These are phyloP conservation scores for Lodderomyces oxycetoniae DNA, from an alignment of 1,139 yeast genomes.

Conservation along the genomic window DNA sequence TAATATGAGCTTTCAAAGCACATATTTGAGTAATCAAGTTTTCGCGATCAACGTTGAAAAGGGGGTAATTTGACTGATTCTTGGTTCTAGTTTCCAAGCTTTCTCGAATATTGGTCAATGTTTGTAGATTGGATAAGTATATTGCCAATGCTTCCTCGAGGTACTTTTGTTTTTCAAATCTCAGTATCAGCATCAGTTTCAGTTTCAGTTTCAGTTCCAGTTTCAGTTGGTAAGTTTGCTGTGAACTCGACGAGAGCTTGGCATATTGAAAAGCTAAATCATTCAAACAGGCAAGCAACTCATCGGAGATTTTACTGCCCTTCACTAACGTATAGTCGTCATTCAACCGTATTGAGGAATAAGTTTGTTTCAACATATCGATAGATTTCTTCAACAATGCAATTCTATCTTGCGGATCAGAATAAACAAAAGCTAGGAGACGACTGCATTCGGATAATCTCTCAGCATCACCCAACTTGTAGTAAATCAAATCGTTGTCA, in stretches of 20 bases:
- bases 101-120: constrained; percentile 21
- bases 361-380: constrained; percentile 32
- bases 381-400: constrained; percentile 38
- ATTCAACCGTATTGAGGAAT: constrained; percentile 25
- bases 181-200: too few species aligned
- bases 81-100: constrained; percentile 17
- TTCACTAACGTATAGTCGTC: constrained; percentile 22
- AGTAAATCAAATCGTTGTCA: constrained; percentile 36
- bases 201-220: too few species aligned
- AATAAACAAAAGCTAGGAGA: constrained; percentile 29
- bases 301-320: constrained; percentile 35
- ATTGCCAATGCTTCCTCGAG: constrained; percentile 28
- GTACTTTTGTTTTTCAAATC: constrained; percentile 19
- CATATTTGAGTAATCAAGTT: constrained; percentile 28
- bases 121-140: constrained; percentile 34
- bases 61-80: constrained; percentile 32
- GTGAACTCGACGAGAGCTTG: constrained; percentile 14
- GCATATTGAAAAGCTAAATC: constrained; percentile 34
- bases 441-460: constrained; percentile 41
- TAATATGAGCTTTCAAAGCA: constrained; percentile 52
- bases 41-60: constrained; percentile 33
- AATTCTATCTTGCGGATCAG: constrained; percentile 25
- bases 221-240: constrained; percentile 8
- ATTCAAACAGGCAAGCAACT: constrained; percentile 31
- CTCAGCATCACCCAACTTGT: constrained; percentile 43